Conservation (phyloP, 306 rosid species). For the Cercis canadensis region DNA sequence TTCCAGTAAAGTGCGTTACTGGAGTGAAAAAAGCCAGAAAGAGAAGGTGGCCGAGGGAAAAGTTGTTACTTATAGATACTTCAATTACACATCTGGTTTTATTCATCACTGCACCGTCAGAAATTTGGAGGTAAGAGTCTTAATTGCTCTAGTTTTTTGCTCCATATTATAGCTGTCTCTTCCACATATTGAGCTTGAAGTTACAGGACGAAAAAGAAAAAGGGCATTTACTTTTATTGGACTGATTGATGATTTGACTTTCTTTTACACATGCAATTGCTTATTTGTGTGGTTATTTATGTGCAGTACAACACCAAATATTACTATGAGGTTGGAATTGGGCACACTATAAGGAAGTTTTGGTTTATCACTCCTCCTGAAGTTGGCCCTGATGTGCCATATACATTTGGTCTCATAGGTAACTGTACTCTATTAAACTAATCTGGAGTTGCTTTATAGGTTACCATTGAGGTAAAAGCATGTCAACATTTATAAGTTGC, state of each 20-base stretch:
- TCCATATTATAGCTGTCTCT: neutral
- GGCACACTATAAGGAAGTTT: constrained; percentile 45
- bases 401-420: constrained; percentile 74
- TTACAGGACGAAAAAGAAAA: constrained; percentile 1
- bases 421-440: constrained; percentile 16
- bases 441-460: too few species aligned
- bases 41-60: constrained; percentile 50
- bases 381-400: constrained; percentile 60
- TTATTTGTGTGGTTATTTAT: neutral
- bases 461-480: too few species aligned
- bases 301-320: constrained; percentile 52
- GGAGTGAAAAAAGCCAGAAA: constrained; percentile 57
- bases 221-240: constrained; percentile 18
- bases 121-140: constrained; percentile 60
- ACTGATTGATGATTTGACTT: constrained; percentile 17
- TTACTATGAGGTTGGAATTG: constrained; percentile 52
- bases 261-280: too few species aligned
- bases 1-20: constrained; percentile 58
- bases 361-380: constrained; percentile 58
- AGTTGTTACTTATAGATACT: constrained; percentile 60
- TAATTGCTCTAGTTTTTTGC: constrained; percentile 21
- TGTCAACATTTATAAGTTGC: constrained; percentile 1
- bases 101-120: constrained; percentile 74
- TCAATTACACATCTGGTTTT: constrained; percentile 81
- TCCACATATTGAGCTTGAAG: too few species aligned